Percentiles rank a stretch among this genome's conserved stretches.
These are phyloP conservation scores for Calonectria honghensis DNA, from an alignment of 2,329 filamentous ascomycete genomes.

Conservation along the genomic window DNA sequence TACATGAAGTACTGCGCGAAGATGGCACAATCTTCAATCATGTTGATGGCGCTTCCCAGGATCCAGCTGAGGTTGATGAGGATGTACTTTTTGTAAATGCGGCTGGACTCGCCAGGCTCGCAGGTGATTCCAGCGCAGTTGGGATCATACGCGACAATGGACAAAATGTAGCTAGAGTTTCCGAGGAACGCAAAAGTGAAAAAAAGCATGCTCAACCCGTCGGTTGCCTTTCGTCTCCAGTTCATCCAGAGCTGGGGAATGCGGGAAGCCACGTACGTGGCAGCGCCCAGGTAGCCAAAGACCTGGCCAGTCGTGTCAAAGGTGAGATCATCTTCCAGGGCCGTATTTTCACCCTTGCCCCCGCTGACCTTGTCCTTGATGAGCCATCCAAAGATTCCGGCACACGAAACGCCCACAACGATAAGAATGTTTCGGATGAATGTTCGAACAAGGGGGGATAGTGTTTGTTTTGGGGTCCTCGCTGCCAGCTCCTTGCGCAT, in stretches of 20 bases:
- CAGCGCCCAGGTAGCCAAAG: slow-evolving; percentile 94
- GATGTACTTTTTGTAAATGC: slow-evolving; percentile 87
- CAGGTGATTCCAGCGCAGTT: slow-evolving; percentile 76
- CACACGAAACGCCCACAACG: slow-evolving; percentile 86
- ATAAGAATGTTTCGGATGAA: slow-evolving; percentile 60
- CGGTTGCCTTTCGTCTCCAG: slow-evolving; percentile 94
- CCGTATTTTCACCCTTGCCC: slow-evolving; percentile 63
- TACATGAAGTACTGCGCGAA: slow-evolving; percentile 96
- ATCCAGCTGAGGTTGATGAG: slow-evolving; percentile 95
- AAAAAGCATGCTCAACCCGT: slow-evolving; percentile 94
- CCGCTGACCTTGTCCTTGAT: slow-evolving; percentile 68
- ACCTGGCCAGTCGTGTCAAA: slow-evolving; percentile 89
- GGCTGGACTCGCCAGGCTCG: slow-evolving; percentile 76
- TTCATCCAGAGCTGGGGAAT: slow-evolving; percentile 94
- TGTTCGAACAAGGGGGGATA: neutral
- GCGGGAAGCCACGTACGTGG: slow-evolving; percentile 90
- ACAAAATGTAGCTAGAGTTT: slow-evolving; percentile 94
- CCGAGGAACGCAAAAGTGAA: slow-evolving; percentile 98
- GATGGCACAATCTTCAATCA: slow-evolving; percentile 89
- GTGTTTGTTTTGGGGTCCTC: neutral
- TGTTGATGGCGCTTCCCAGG: slow-evolving; percentile 89
- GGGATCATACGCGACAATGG: slow-evolving; percentile 92
- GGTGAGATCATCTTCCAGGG: slow-evolving; percentile 69
- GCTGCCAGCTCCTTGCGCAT: neutral
- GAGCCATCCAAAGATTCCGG: slow-evolving; percentile 91